These are phyloP conservation scores for Alternaria atra DNA, from an alignment of 2,329 filamentous ascomycete genomes.

Conservation along the genomic window DNA sequence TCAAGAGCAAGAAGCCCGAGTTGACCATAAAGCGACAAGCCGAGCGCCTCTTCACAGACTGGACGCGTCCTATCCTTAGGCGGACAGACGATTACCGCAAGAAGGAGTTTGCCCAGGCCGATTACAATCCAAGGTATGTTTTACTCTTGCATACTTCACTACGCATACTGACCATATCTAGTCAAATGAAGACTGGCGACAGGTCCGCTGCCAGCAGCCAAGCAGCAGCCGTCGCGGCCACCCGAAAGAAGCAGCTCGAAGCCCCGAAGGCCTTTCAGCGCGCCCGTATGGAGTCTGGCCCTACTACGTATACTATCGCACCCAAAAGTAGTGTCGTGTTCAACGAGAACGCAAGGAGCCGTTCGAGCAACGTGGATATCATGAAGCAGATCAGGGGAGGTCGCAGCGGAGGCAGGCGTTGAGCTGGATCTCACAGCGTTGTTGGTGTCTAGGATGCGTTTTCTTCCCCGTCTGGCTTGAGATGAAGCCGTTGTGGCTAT, in stretches of 20 bases:
- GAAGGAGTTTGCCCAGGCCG: conserved; percentile 70
- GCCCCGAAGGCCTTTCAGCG: conserved; percentile 64
- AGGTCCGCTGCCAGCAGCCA: conserved; percentile 42
- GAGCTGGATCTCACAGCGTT: not conserved
- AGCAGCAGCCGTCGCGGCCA: conserved; percentile 41
- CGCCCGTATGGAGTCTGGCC: conserved; percentile 66
- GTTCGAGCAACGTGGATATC: conserved; percentile 41
- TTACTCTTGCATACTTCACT: conserved; percentile 1
- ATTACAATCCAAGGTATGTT: conserved; percentile 66
- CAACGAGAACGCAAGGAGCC: conserved; percentile 40
- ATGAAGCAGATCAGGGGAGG: conserved; percentile 42
- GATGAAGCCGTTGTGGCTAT: not conserved
- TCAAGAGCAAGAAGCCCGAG: conserved; percentile 90
- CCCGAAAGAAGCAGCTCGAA: conserved; percentile 61
- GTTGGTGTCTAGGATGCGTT: not conserved
- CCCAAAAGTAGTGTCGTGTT: conserved; percentile 63
- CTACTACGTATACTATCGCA: conserved; percentile 69
- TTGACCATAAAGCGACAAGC: conserved; percentile 90
- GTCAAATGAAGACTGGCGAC: conserved; percentile 18
- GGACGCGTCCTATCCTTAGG: conserved; percentile 93
- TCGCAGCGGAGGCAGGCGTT: conserved; percentile 37
- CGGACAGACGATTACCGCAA: conserved; percentile 95
- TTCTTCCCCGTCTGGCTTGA: not conserved
- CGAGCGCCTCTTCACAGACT: conserved; percentile 90
- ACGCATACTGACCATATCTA: conserved; percentile 30